These are phyloP conservation scores for Termitomyces sp. DNA, from an alignment of 768 basidiomycete genomes.

Conservation along the genomic window DNA sequence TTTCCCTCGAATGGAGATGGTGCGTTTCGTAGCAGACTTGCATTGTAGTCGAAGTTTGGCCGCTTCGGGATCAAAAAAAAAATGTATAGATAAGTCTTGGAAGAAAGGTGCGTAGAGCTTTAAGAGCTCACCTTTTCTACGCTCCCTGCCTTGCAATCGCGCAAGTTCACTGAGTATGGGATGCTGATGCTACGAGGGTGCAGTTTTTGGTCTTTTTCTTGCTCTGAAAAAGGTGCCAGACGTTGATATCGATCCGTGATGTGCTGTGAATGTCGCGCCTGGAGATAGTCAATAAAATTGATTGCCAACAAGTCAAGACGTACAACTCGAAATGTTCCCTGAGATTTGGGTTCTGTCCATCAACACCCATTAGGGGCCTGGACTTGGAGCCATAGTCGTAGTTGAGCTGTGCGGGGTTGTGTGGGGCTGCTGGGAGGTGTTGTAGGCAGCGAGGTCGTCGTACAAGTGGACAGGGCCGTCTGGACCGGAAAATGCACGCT, in stretches of 20 bases:
- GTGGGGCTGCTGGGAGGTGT: too few relatives aligned
- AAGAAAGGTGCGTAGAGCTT: neutral
- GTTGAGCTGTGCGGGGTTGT: constrained; percentile 17
- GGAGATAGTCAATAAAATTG: neutral
- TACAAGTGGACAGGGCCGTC: constrained; percentile 33
- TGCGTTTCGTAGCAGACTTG: constrained; percentile 26
- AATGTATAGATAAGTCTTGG: neutral
- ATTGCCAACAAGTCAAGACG: constrained; percentile 17
- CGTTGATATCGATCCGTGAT: constrained; percentile 45
- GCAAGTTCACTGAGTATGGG: constrained; percentile 46
- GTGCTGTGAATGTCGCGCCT: constrained; percentile 35
- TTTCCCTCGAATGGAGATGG: constrained; percentile 29
- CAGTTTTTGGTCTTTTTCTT: constrained; percentile 61
- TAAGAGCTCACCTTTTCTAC: constrained; percentile 29
- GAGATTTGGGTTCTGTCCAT: constrained; percentile 68
- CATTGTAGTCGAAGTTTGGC: constrained; percentile 44
- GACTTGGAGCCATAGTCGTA: constrained; percentile 73
- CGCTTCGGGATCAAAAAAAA: constrained; percentile 20
- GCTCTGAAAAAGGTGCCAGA: constrained; percentile 54
- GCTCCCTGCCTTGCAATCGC: constrained; percentile 40
- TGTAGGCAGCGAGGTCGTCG: constrained; percentile 13
- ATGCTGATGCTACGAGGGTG: constrained; percentile 47
- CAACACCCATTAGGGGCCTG: constrained; percentile 64
- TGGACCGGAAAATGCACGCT: constrained; percentile 58
- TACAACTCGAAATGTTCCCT: constrained; percentile 51